Conservation (phyloP, 768 basidiomycete species). For the Collybia mongolica region DNA sequence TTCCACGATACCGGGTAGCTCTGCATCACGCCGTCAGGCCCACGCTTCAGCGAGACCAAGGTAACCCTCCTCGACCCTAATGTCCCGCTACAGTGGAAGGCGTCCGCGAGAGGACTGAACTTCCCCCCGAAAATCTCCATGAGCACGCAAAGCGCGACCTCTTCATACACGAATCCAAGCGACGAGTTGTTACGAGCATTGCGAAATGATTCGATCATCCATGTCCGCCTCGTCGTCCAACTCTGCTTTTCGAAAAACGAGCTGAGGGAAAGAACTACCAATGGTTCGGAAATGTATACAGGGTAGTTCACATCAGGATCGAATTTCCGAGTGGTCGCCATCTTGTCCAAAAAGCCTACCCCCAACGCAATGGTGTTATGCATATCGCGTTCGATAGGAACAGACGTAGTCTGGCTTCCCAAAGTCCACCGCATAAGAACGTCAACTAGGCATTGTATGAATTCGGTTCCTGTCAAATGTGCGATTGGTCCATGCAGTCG, state of each 20-base stretch:
- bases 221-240: conserved; percentile 5
- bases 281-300: conserved; percentile 15
- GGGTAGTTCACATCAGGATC: conserved; percentile 2
- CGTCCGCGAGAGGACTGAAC: conserved; percentile 3
- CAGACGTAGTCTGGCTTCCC: conserved; percentile 9
- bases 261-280: conserved; percentile 13
- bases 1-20: conserved; percentile 10
- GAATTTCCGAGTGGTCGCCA: neutral
- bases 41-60: conserved; percentile 7
- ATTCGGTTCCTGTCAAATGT: neutral
- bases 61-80: conserved; percentile 5
- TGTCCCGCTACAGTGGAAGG: conserved; percentile 9
- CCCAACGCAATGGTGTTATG: conserved; percentile 12
- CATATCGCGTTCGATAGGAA: conserved; percentile 9
- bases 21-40: conserved; percentile 6
- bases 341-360: conserved; percentile 9
- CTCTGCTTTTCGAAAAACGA: conserved; percentile 3
- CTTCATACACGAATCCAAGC: neutral
- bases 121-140: conserved; percentile 11
- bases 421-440: conserved; percentile 15
- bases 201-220: conserved; percentile 2
- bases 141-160: neutral
- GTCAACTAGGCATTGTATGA: conserved; percentile 9
- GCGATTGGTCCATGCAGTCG: neutral
- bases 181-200: neutral